Evolutionary conservation across 257 asterid genomes (phyloP).

Genomic region (Parsonsia alboflavescens): DNA sequence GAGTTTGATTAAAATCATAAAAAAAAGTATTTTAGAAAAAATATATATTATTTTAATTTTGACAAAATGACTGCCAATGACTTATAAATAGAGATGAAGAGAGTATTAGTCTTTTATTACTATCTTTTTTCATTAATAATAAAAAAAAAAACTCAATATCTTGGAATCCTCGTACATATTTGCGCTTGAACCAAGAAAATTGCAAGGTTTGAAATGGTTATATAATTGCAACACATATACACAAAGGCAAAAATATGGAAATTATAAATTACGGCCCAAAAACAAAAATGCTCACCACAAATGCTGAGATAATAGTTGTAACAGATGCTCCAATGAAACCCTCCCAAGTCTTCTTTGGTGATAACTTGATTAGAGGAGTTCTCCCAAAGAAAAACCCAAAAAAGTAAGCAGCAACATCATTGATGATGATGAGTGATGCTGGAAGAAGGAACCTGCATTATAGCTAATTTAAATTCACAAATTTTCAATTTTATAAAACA

Average conservation of each 20-base stretch:
- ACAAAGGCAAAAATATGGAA: neutral
- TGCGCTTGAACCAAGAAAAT: neutral
- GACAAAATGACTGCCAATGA: too few relatives aligned
- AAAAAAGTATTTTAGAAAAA: too few relatives aligned
- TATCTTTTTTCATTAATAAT: too few relatives aligned
- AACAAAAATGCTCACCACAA: conserved; percentile 46
- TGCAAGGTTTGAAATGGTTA: neutral
- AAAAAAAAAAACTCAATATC: too few relatives aligned
- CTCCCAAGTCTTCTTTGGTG: conserved; percentile 95
- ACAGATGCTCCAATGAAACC: conserved; percentile 93
- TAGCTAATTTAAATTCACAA: conserved; percentile 25
- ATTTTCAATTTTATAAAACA: conserved; percentile 14
- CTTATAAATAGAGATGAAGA: too few relatives aligned
- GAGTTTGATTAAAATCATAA: too few relatives aligned
- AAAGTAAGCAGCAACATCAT: conserved; percentile 80
- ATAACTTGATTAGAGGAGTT: conserved; percentile 81
- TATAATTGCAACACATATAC: neutral
- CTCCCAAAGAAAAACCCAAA: conserved; percentile 85
- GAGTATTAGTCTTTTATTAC: too few relatives aligned
- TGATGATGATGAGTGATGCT: conserved; percentile 79
- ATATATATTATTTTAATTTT: too few relatives aligned
- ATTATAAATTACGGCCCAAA: neutral
- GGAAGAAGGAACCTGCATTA: conserved; percentile 96
- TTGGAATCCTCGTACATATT: neutral
- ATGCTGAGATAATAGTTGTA: conserved; percentile 70